phyloP scores from a whole-genome alignment of 2,329 filamentous ascomycete species.

The Fusarium sp. region DNA sequence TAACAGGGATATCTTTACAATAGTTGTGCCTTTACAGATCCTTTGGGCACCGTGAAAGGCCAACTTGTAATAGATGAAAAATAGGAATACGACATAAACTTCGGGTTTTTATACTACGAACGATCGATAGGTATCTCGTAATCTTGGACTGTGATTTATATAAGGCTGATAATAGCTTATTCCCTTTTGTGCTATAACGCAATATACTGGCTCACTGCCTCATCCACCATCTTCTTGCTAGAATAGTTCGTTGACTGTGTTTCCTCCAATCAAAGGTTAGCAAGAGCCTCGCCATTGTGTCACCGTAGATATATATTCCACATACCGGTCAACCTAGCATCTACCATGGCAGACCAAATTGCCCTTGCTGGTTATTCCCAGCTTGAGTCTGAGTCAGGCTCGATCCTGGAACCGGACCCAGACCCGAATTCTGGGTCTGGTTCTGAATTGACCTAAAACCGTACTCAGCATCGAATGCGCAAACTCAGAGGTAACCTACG shows the following conservation, averaged over 20 bases:
- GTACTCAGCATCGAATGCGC: neutral
- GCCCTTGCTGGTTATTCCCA: neutral
- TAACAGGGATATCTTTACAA: neutral
- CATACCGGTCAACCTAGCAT: neutral
- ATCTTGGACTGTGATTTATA: neutral
- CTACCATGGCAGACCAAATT: neutral
- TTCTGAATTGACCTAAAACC: neutral
- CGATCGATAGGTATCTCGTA: neutral
- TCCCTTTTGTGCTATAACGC: neutral
- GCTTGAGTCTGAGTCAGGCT: neutral
- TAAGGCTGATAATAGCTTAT: neutral
- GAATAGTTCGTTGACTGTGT: neutral
- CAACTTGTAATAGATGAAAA: neutral
- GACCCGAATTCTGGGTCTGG: neutral
- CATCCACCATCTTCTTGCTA: neutral
- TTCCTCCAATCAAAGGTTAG: neutral
- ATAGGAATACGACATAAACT: neutral
- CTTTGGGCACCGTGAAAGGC: no score
- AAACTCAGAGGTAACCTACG: neutral
- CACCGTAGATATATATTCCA: neutral
- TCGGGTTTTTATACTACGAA: neutral
- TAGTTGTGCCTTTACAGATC: neutral
- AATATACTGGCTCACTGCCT: neutral
- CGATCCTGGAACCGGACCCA: neutral
- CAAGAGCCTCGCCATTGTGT: neutral